A percentile compares a stretch with the other conserved stretches of the same genome.
phyloP scores from a whole-genome alignment of 495 filamentous ascomycete genomes.

The Glonium stellatum region DNA sequence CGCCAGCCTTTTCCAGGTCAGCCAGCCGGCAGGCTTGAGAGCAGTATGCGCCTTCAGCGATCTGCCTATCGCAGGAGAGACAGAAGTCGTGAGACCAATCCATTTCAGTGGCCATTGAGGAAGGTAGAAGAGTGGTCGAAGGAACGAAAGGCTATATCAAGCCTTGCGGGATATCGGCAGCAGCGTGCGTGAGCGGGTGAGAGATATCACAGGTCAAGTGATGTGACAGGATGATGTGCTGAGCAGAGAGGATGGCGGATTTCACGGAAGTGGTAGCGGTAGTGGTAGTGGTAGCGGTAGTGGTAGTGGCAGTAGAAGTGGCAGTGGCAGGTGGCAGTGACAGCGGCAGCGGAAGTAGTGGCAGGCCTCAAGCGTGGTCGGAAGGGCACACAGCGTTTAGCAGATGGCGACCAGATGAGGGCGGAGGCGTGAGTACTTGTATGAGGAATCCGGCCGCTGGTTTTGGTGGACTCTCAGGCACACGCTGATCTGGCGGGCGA shows the following conservation, averaged over 20 bases:
- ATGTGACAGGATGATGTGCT: background rate
- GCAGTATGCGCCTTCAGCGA: slow-evolving; percentile 71
- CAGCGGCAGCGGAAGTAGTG: no score
- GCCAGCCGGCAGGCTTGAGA: slow-evolving; percentile 86
- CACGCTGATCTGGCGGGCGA: background rate
- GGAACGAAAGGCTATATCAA: background rate
- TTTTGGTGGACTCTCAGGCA: background rate
- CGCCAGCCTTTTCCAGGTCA: slow-evolving; percentile 65
- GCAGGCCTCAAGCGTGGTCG: background rate
- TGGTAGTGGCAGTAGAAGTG: no score
- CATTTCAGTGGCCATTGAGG: slow-evolving; percentile 39
- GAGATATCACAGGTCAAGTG: background rate
- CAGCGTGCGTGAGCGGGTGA: background rate
- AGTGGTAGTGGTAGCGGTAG: no score
- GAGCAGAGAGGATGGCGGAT: background rate
- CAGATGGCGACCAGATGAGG: background rate
- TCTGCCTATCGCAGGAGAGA: slow-evolving; percentile 88
- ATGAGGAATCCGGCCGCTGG: background rate
- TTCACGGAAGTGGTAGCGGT: background rate
- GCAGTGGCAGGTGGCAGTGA: no score
- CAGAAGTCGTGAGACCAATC: slow-evolving; percentile 92
- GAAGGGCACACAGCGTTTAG: background rate
- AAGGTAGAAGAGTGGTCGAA: background rate
- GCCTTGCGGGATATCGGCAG: background rate
- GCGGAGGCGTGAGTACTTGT: slow-evolving; percentile 1